These are phyloP conservation scores for Cenococcum geophilum DNA, from an alignment of 495 filamentous ascomycete species.

Conservation along the genomic window DNA sequence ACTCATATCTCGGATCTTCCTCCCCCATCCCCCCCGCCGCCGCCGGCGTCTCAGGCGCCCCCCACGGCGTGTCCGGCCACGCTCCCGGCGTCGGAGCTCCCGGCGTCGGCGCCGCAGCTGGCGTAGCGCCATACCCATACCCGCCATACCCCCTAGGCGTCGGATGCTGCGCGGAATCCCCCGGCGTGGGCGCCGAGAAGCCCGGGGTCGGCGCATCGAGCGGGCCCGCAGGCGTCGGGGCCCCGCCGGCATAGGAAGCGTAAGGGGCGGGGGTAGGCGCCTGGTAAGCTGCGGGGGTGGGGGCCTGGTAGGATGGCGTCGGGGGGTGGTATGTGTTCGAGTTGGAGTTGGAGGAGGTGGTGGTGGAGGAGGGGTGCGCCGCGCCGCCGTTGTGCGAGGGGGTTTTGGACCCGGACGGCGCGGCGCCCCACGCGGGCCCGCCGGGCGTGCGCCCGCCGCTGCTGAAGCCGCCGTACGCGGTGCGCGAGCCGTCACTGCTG, in stretches of 20 bases:
- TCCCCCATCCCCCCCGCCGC: conserved; percentile 54
- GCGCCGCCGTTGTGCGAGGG: conserved; percentile 30
- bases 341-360: conserved; percentile 8
- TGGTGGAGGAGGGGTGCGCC: conserved; percentile 6
- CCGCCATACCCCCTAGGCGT: conserved; percentile 44
- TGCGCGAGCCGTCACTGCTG: conserved; percentile 47
- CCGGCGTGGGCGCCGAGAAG: conserved; percentile 51
- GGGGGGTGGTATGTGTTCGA: conserved; percentile 53
- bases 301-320: conserved; percentile 67
- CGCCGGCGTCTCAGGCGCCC: conserved; percentile 67
- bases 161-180: conserved; percentile 53
- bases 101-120: conserved; percentile 68
- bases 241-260: conserved; percentile 27
- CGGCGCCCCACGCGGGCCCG: conserved; percentile 23
- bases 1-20: conserved; percentile 53
- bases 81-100: conserved; percentile 67
- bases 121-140: conserved; percentile 40
- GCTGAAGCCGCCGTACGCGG: conserved; percentile 59
- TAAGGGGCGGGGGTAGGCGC: conserved; percentile 40
- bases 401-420: conserved; percentile 46
- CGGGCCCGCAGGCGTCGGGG: conserved; percentile 39
- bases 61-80: conserved; percentile 47
- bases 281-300: conserved; percentile 46
- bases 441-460: conserved; percentile 35
- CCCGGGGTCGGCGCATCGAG: conserved; percentile 30